A percentile compares a stretch with the other conserved stretches of the same genome.
These are phyloP conservation scores for Ustilago bromivora DNA, from an alignment of 1,284 basidiomycete genomes.

Conservation along the genomic window DNA sequence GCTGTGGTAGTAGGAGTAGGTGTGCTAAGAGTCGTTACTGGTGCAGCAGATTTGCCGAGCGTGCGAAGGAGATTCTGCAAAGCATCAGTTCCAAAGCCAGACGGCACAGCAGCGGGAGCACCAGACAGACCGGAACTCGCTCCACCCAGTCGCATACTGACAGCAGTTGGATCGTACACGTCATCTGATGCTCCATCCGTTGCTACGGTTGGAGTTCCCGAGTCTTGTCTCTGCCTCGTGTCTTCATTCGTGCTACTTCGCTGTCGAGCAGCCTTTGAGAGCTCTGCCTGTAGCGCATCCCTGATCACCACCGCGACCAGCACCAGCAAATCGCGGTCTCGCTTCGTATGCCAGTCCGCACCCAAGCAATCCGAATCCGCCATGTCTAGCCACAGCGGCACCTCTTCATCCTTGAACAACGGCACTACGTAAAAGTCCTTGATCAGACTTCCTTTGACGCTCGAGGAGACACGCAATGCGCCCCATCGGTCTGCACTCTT, in stretches of 20 bases:
- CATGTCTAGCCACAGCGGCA: slow-evolving; percentile 64
- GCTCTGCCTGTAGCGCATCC: slow-evolving; percentile 42
- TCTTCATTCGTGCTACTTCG: slow-evolving; percentile 32
- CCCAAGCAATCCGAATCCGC: slow-evolving; percentile 51
- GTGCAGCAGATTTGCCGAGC: slow-evolving; percentile 32
- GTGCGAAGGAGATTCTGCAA: slow-evolving; percentile 42
- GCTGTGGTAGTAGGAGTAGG: background rate
- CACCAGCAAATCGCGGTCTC: slow-evolving; percentile 56
- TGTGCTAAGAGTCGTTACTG: background rate
- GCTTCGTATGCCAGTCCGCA: slow-evolving; percentile 29
- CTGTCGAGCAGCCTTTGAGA: slow-evolving; percentile 22
- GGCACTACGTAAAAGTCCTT: slow-evolving; percentile 68
- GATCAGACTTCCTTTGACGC: slow-evolving; percentile 52
- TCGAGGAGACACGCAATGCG: slow-evolving; percentile 56
- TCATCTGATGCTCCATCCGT: slow-evolving; percentile 6
- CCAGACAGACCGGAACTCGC: background rate
- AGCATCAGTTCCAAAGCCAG: slow-evolving; percentile 32
- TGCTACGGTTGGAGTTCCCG: background rate
- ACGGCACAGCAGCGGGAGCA: slow-evolving; percentile 2
- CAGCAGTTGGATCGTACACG: slow-evolving; percentile 32
- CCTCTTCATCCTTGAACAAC: slow-evolving; percentile 50
- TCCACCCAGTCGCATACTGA: slow-evolving; percentile 15
- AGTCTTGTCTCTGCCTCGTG: slow-evolving; percentile 2
- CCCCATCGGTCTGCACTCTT: slow-evolving; percentile 59
- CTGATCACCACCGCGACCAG: slow-evolving; percentile 59